These are phyloP conservation scores for Panicum hallii DNA, from an alignment of 202 grass and related monocot species.

Conservation along the genomic window DNA sequence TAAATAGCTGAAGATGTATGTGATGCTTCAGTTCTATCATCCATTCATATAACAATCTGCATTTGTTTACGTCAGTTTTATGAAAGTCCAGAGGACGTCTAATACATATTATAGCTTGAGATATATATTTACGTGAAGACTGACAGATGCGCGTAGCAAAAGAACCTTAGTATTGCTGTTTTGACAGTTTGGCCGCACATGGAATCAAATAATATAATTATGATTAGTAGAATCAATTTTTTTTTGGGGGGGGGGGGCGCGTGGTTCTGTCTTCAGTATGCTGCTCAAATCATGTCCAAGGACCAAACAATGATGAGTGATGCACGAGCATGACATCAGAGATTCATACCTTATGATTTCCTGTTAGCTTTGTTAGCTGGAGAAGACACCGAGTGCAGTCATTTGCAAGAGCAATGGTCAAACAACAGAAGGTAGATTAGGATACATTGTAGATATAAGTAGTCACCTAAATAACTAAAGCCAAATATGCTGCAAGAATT, in stretches of 20 bases:
- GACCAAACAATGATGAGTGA: conserved; percentile 33
- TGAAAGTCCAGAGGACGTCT: too few relatives aligned
- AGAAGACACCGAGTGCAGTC: not conserved
- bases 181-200: not conserved
- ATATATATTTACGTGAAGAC: not conserved
- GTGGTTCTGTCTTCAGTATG: not conserved
- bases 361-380: not conserved
- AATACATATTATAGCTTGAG: not conserved
- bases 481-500: not conserved
- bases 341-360: conserved; percentile 5
- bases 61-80: too few relatives aligned
- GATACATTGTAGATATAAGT: not conserved
- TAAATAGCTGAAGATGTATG: too few relatives aligned
- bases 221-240: not conserved
- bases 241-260: not conserved
- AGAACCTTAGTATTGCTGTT: not conserved
- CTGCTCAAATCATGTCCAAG: conserved; percentile 45
- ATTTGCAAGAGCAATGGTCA: not conserved
- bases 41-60: too few relatives aligned
- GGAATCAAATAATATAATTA: not conserved
- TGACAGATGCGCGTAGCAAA: too few relatives aligned
- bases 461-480: not conserved
- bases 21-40: too few relatives aligned
- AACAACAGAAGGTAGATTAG: not conserved
- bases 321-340: conserved; percentile 35